Evolutionary conservation across 2,329 filamentous ascomycete species (phyloP).

Genomic region (Pseudogymnoascus pannorum): DNA sequence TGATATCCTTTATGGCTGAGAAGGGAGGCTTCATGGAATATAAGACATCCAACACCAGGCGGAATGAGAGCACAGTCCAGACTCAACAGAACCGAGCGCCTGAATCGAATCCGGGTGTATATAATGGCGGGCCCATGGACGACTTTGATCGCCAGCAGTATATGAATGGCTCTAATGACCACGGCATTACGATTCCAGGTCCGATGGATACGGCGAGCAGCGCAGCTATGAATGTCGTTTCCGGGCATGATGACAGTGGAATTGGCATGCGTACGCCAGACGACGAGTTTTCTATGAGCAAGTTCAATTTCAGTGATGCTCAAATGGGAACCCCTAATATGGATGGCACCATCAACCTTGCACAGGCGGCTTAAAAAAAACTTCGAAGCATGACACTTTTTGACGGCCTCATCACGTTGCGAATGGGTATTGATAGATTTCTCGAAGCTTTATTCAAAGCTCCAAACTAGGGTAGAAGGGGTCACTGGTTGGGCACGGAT

Average conservation of each 20-base stretch:
- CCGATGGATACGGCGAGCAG: constrained; percentile 36
- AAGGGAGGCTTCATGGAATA: constrained; percentile 79
- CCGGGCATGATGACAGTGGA: constrained; percentile 60
- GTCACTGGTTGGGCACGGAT: constrained; percentile 6
- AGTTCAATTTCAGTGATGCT: constrained; percentile 40
- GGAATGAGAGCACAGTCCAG: neutral
- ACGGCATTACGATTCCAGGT: constrained; percentile 16
- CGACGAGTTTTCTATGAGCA: constrained; percentile 55
- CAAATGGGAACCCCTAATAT: constrained; percentile 15
- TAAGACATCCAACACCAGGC: constrained; percentile 34
- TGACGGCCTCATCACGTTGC: constrained; percentile 2
- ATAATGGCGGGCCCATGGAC: constrained; percentile 26
- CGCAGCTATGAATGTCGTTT: constrained; percentile 32
- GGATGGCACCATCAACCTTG: constrained; percentile 6
- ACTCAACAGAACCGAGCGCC: constrained; percentile 17
- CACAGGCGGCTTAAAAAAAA: constrained; percentile 4
- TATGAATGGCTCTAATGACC: constrained; percentile 14
- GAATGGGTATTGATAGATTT: neutral
- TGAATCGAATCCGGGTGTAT: constrained; percentile 24
- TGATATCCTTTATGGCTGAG: constrained; percentile 83
- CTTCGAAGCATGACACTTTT: neutral
- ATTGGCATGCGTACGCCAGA: constrained; percentile 65
- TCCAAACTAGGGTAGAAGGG: constrained; percentile 6
- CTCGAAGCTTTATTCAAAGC: neutral
- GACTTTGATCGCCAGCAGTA: constrained; percentile 23